Evolutionary conservation across 345 rosid genomes (phyloP).

Genomic region (Odontarrhena argentea): DNA sequence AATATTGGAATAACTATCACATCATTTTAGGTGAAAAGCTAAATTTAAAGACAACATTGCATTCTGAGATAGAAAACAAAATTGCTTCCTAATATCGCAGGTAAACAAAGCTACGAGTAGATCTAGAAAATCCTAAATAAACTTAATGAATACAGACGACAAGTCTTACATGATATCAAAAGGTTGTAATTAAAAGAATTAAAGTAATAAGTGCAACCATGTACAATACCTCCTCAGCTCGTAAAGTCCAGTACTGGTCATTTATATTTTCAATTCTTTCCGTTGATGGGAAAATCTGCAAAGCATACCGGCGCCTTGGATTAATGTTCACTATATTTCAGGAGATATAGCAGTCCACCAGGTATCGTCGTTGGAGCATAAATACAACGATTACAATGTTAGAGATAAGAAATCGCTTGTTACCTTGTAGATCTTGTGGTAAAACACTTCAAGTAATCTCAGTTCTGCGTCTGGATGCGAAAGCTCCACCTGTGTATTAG

Average conservation of each 20-base stretch:
- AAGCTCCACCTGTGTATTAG: constrained; percentile 84
- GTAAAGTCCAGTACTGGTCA: constrained; percentile 94
- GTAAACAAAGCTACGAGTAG: not conserved
- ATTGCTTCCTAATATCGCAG: constrained; percentile 7
- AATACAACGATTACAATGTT: constrained; percentile 18
- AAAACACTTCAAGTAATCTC: constrained; percentile 87
- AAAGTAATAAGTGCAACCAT: constrained; percentile 5
- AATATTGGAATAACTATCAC: not conserved
- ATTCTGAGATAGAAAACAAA: constrained; percentile 1
- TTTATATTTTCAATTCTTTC: constrained; percentile 94
- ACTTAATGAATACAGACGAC: not conserved
- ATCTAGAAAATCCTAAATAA: constrained; percentile 1
- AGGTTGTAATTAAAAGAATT: not conserved
- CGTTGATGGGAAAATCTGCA: constrained; percentile 81
- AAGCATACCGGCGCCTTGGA: not conserved
- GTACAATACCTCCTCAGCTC: constrained; percentile 88
- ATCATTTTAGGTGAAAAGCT: not conserved
- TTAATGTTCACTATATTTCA: constrained; percentile 17
- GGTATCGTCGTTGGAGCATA: constrained; percentile 5
- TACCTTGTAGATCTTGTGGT: constrained; percentile 96
- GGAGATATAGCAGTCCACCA: not conserved
- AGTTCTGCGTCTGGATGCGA: constrained; percentile 89
- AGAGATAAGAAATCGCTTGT: constrained; percentile 12
- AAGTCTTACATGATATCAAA: constrained; percentile 8
- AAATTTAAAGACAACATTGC: constrained; percentile 8